phyloP scores from a whole-genome alignment of 352 stramenopile genomes.

The Pythium dissimile region DNA sequence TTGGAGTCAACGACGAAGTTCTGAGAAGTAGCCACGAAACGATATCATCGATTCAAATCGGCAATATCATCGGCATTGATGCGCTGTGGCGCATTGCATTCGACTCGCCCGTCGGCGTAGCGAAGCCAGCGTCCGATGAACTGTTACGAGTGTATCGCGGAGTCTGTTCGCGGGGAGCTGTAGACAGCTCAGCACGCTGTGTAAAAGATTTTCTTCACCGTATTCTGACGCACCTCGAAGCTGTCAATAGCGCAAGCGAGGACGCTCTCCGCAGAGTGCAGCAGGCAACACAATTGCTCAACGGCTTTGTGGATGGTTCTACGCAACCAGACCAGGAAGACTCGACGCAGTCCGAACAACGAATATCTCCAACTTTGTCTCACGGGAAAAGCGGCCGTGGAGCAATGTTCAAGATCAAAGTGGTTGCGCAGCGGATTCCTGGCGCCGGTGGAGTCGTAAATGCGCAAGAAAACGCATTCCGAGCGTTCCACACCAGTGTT shows the following conservation, averaged over 20 bases:
- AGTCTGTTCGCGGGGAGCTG: slow-evolving; percentile 34
- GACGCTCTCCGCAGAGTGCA: slow-evolving; percentile 70
- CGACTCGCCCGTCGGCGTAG: slow-evolving; percentile 70
- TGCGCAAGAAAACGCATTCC: slow-evolving; percentile 50
- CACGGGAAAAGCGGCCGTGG: slow-evolving; percentile 73
- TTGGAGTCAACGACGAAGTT: slow-evolving; percentile 53
- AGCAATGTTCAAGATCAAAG: slow-evolving; percentile 73
- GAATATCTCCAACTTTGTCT: slow-evolving; percentile 47
- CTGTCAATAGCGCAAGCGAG: slow-evolving; percentile 40
- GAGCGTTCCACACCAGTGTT: slow-evolving; percentile 51
- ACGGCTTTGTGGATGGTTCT: slow-evolving; percentile 46
- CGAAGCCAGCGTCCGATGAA: slow-evolving; percentile 72
- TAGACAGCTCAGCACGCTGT: slow-evolving; percentile 32
- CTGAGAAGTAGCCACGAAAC: neutral
- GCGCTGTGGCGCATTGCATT: slow-evolving; percentile 83
- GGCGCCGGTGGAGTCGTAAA: slow-evolving; percentile 24
- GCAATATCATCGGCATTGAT: slow-evolving; percentile 61
- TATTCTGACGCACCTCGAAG: slow-evolving; percentile 67
- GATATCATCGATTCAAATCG: neutral
- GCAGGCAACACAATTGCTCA: slow-evolving; percentile 69
- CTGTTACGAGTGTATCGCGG: slow-evolving; percentile 78
- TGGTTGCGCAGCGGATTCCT: slow-evolving; percentile 77
- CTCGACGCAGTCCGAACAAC: slow-evolving; percentile 29
- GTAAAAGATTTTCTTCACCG: slow-evolving; percentile 81
- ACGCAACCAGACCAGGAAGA: slow-evolving; percentile 5